A percentile compares a stretch with the other conserved stretches of the same genome.
Conservation (phyloP, 371 early-diverging fungal genomes). For the Rhizopus microsporus region DNA sequence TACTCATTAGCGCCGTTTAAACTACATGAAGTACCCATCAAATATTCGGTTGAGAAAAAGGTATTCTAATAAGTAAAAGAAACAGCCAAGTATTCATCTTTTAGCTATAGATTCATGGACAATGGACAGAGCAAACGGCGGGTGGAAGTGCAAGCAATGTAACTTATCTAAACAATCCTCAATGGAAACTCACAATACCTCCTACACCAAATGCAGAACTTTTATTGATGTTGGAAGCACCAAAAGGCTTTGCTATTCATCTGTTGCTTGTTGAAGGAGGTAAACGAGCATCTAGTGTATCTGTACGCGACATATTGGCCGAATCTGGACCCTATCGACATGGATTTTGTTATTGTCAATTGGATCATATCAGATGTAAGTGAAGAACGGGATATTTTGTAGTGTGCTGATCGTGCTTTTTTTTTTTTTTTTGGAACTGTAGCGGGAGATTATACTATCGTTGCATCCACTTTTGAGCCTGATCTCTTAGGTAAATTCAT, state of each 20-base stretch:
- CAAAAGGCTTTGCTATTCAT: conserved; percentile 69
- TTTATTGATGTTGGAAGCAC: conserved; percentile 68
- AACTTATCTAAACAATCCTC: conserved; percentile 77
- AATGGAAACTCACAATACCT: conserved; percentile 67
- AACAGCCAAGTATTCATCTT: background rate
- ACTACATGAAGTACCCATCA: conserved; percentile 65
- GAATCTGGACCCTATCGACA: conserved; percentile 74
- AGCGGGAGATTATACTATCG: conserved; percentile 76
- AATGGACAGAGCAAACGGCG: conserved; percentile 80
- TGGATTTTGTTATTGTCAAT: conserved; percentile 72
- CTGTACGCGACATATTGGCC: conserved; percentile 66
- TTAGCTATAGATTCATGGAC: conserved; percentile 49
- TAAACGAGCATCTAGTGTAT: conserved; percentile 70
- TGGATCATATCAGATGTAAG: conserved; percentile 56
- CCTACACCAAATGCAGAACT: conserved; percentile 28
- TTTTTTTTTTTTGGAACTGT: conserved; percentile 10
- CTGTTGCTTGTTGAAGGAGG: conserved; percentile 70
- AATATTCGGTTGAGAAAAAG: conserved; percentile 61
- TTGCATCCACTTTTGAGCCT: conserved; percentile 79
- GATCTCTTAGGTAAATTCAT: conserved; percentile 70
- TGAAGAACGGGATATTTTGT: background rate
- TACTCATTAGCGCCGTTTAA: conserved; percentile 69
- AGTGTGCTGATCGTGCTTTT: background rate
- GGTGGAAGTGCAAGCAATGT: conserved; percentile 77
- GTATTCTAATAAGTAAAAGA: conserved; percentile 23